Percentiles rank a stretch among this genome's conserved stretches.
phyloP scores from a whole-genome alignment of 306 rosid genomes.

The Abrus pulchellus region DNA sequence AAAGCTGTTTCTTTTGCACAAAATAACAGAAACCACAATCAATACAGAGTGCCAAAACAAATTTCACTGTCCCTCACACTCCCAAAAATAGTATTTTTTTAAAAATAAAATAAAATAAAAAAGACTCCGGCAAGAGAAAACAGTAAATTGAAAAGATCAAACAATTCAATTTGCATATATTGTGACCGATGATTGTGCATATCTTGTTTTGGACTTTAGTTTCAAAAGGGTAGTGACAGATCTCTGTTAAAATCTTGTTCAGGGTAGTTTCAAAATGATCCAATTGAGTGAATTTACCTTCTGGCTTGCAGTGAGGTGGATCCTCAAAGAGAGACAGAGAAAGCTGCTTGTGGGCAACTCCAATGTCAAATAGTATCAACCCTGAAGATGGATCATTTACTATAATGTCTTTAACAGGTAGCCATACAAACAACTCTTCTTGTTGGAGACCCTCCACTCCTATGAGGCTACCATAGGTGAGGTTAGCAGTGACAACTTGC shows the following conservation, averaged over 20 bases:
- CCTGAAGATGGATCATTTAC: conserved; percentile 87
- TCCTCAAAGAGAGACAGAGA: conserved; percentile 90
- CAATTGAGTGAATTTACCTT: conserved; percentile 51
- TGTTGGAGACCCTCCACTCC: conserved; percentile 85
- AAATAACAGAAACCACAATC: conserved; percentile 48
- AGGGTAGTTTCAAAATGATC: background rate
- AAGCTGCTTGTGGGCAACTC: conserved; percentile 83
- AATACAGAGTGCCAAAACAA: conserved; percentile 41
- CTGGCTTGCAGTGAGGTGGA: conserved; percentile 83
- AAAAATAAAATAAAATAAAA: background rate
- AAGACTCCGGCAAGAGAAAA: conserved; percentile 5
- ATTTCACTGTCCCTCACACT: conserved; percentile 24
- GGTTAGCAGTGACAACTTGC: conserved; percentile 75
- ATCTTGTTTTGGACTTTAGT: background rate
- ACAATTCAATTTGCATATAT: conserved; percentile 1
- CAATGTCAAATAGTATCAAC: conserved; percentile 83
- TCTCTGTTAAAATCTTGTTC: conserved; percentile 17
- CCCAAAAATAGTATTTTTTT: background rate
- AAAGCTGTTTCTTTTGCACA: conserved; percentile 43
- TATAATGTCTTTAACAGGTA: conserved; percentile 86
- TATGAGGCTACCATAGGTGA: conserved; percentile 83
- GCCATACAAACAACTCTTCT: conserved; percentile 90
- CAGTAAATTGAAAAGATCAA: conserved; percentile 18
- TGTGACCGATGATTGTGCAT: background rate
- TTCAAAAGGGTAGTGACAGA: conserved; percentile 43